Evolutionary conservation across 106 monocot species (phyloP).

Genomic region (Apostasia shenzhenica): DNA sequence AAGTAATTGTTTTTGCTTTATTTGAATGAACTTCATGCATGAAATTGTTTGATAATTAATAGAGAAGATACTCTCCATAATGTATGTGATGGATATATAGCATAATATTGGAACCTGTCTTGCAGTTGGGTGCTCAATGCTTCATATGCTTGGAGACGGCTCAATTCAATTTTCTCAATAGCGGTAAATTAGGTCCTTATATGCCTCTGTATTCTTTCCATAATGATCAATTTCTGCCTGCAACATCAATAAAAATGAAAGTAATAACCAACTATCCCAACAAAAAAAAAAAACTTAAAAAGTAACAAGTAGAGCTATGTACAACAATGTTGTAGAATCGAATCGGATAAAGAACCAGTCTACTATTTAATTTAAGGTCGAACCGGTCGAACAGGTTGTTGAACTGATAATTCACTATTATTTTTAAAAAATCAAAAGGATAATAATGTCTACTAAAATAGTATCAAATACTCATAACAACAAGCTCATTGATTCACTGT

Average conservation of each 20-base stretch:
- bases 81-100: too few relatives aligned
- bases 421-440: too few relatives aligned
- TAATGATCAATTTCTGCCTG: conserved; percentile 64
- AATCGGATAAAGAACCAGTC: neutral
- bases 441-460: too few relatives aligned
- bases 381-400: neutral
- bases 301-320: neutral
- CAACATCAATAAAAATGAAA: neutral
- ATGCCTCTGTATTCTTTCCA: conserved; percentile 26
- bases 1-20: too few relatives aligned
- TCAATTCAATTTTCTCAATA: conserved; percentile 12
- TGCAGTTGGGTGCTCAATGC: too few relatives aligned
- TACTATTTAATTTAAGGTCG: neutral
- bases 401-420: neutral
- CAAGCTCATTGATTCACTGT: too few relatives aligned
- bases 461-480: too few relatives aligned
- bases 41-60: too few relatives aligned
- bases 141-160: too few relatives aligned
- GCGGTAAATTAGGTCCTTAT: conserved; percentile 42
- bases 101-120: too few relatives aligned
- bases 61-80: too few relatives aligned
- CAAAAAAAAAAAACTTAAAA: neutral
- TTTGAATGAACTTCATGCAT: too few relatives aligned
- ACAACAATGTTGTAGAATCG: neutral
- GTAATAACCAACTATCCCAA: neutral